Evolutionary conservation across 495 filamentous ascomycete species (phyloP), one percentile per base, ranked within the genome.

Genomic region (Ascobolus immersus): DNA sequence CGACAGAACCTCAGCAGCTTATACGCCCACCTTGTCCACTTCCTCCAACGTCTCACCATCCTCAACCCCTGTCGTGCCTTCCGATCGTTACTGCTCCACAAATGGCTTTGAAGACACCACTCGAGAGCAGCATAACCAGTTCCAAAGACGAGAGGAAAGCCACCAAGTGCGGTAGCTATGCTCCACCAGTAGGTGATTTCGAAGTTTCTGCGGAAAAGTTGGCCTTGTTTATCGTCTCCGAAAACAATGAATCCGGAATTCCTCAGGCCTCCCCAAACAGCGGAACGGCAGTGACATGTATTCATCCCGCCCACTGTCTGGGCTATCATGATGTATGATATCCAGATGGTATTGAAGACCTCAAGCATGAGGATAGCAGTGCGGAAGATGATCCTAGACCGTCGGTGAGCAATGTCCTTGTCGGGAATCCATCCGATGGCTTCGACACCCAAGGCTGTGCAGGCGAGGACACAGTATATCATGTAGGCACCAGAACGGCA

Each of bases 401-500:
- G 12, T 11, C 15, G 11, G 28, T 17, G 15, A 17, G 3, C 15
- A 30, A 8, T 4, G 11, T n/a, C n/a, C n/a, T n/a, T n/a, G n/a
- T n/a, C n/a, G 11, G 38, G 5, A 5, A 13, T 4, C 41, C 35
- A 43, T 12, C 19, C 13, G 9, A 27, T 6, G 4, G 38, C 17
- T 5, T 36, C 53, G n/a, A 50, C 27, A 5, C 53, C 7, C 21
- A 61, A 44, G 8, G 51, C 38, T 1, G 31, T 33, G 4, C 45
- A 26, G 9, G 48, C 40, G 5, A 55, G 34, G n/a, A 52, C 19
- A 3, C 48, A 35, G 35, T 56, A 65, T 11, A 60, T 41, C 11
- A 58, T 35, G 35, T 63, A 65, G 0, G 54, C 55, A 2, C 59
- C 58, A 23, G 53, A 59, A 15, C 62, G 49, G 36, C 62, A 65